Evolutionary conservation across 371 early-diverging fungal genomes (phyloP).

Genomic region (Smittium culicis): DNA sequence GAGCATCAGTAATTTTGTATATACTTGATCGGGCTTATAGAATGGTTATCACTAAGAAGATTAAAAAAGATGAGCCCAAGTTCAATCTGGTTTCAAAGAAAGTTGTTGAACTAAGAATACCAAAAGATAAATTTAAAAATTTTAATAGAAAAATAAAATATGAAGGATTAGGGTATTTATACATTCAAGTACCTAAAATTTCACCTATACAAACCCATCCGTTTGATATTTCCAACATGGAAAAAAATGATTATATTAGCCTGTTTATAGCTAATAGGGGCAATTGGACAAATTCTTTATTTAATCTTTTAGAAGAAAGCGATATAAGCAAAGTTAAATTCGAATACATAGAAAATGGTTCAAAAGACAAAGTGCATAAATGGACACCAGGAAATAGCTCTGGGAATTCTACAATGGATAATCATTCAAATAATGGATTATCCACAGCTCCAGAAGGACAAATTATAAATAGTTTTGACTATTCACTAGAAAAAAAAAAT

Average conservation of each 20-base stretch:
- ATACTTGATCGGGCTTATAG: slow-evolving; percentile 37
- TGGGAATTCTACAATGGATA: not conserved
- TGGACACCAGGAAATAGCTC: not conserved
- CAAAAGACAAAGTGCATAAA: not conserved
- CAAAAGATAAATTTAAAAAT: not conserved
- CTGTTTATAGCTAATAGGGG: not conserved
- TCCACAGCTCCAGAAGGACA: not conserved
- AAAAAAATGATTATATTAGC: not conserved
- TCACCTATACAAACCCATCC: not conserved
- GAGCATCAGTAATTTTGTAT: slow-evolving; percentile 40
- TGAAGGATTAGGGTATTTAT: not conserved
- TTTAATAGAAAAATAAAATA: not conserved
- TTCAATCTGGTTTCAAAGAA: not conserved
- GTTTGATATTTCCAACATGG: not conserved
- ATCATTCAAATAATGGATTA: not conserved
- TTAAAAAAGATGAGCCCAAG: not conserved
- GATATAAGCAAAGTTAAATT: too few relatives aligned
- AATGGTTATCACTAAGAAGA: not conserved
- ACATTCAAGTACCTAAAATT: not conserved
- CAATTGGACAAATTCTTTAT: not conserved
- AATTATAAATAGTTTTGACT: not conserved
- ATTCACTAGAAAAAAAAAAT: not conserved
- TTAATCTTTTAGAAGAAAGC: not conserved
- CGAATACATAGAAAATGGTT: not conserved
- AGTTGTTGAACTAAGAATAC: not conserved